These are phyloP conservation scores for Rhodomyrtus psidioides DNA, from an alignment of 441 rosid genomes.

Conservation along the genomic window DNA sequence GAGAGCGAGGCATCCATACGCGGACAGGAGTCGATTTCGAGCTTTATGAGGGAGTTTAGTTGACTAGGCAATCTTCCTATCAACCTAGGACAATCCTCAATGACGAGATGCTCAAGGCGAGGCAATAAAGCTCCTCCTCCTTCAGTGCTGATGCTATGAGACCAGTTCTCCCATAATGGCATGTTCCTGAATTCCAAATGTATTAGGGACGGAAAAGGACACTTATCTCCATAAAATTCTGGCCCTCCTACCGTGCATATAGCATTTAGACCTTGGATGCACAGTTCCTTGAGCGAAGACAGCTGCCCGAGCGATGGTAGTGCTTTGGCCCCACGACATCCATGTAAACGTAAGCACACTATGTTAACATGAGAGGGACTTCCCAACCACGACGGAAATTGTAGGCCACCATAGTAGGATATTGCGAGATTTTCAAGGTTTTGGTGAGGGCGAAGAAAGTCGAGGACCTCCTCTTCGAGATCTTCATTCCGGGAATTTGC, in stretches of 20 bases:
- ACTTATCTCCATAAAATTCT: not conserved
- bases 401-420: not conserved
- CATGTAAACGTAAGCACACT: no score
- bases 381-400: no score
- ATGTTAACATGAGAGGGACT: no score
- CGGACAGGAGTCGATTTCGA: not conserved
- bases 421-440: not conserved
- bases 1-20: not conserved
- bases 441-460: not conserved
- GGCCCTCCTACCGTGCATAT: no score
- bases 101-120: not conserved
- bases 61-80: not conserved
- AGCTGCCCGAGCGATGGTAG: no score
- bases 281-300: no score
- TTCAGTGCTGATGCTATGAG: not conserved
- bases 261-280: no score
- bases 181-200: not conserved
- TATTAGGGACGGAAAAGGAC: not conserved
- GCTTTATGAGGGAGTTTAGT: not conserved
- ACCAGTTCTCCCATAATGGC: not conserved
- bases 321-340: no score
- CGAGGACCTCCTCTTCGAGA: not conserved
- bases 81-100: not conserved
- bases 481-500: not conserved
- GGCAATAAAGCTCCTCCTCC: not conserved